These are phyloP conservation scores for Cronartium quercuum DNA, from an alignment of 1,284 basidiomycete species.

Conservation along the genomic window DNA sequence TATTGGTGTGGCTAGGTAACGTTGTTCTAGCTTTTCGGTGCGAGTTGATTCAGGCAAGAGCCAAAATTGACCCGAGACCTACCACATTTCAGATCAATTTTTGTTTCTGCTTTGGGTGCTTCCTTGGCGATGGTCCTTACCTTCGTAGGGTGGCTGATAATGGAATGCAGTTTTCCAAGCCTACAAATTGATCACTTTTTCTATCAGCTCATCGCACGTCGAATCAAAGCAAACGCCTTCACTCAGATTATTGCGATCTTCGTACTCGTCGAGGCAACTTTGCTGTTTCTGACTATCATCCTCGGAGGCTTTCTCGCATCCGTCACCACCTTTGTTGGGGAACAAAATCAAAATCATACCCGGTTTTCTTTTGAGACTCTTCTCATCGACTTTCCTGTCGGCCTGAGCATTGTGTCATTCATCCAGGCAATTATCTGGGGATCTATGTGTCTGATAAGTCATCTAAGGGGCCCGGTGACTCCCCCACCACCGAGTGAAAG, in stretches of 20 bases:
- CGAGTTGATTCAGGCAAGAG: background rate
- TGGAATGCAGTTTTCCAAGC: conserved; percentile 30
- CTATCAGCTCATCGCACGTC: conserved; percentile 21
- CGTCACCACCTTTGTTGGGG: conserved; percentile 37
- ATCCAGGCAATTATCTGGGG: conserved; percentile 28
- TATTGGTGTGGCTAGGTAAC: conserved; percentile 38
- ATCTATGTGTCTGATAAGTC: conserved; percentile 10
- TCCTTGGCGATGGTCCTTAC: conserved; percentile 32
- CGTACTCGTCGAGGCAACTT: conserved; percentile 15
- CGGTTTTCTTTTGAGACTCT: conserved; percentile 33
- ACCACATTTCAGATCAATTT: conserved; percentile 15
- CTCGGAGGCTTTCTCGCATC: conserved; percentile 34
- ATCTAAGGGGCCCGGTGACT: conserved; percentile 8
- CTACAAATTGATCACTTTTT: conserved; percentile 38
- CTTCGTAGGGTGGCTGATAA: conserved; percentile 27
- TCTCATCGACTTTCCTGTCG: conserved; percentile 34
- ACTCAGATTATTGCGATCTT: conserved; percentile 19
- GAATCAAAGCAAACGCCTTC: conserved; percentile 10
- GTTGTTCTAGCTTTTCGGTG: background rate
- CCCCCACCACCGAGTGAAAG: conserved; percentile 10
- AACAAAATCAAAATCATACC: conserved; percentile 38
- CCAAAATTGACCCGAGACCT: background rate
- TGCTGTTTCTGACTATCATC: conserved; percentile 22
- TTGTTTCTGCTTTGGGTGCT: conserved; percentile 39
- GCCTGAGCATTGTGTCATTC: conserved; percentile 31